These are phyloP conservation scores for Helotiales sp. DNA, from an alignment of 2,329 filamentous ascomycete species.

Conservation along the genomic window DNA sequence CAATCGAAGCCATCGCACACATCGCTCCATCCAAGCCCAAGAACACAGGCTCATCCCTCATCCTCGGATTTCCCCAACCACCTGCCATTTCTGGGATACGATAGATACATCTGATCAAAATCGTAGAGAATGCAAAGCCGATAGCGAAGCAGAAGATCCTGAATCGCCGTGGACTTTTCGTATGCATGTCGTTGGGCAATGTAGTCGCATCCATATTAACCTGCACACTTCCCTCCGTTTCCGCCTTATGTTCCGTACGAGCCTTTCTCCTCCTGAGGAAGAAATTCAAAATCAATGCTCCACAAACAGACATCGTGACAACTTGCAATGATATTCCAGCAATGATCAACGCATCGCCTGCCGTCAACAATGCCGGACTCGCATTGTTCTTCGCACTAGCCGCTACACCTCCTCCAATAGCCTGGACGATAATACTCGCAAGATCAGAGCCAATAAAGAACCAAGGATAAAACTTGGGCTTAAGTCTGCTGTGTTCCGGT, in stretches of 20 bases:
- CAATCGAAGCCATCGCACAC: slow-evolving; percentile 6
- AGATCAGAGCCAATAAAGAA: slow-evolving; percentile 59
- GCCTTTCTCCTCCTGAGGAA: slow-evolving; percentile 8
- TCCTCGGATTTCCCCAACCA: slow-evolving; percentile 62
- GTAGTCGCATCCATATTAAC: not conserved
- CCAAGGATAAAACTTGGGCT: slow-evolving; percentile 52
- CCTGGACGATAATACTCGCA: slow-evolving; percentile 56
- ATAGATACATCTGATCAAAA: slow-evolving; percentile 22
- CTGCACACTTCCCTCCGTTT: not conserved
- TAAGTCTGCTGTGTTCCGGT: slow-evolving; percentile 51
- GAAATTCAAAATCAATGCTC: slow-evolving; percentile 15
- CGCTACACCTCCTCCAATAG: slow-evolving; percentile 55
- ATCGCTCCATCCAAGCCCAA: slow-evolving; percentile 44
- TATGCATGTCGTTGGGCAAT: not conserved
- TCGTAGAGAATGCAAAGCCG: slow-evolving; percentile 13
- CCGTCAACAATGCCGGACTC: slow-evolving; percentile 30
- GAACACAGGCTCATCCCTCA: slow-evolving; percentile 61
- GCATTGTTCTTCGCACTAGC: slow-evolving; percentile 37
- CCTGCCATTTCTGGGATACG: slow-evolving; percentile 59
- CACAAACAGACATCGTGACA: slow-evolving; percentile 37
- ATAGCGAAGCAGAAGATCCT: slow-evolving; percentile 18
- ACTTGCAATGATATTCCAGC: slow-evolving; percentile 39
- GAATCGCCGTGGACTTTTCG: slow-evolving; percentile 2
- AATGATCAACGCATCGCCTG: slow-evolving; percentile 37
- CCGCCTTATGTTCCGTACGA: not conserved